Percentiles rank a stretch among this genome's conserved stretches.
These are phyloP conservation scores for Hericium rajendrae DNA, from an alignment of 768 basidiomycete genomes.

Conservation along the genomic window DNA sequence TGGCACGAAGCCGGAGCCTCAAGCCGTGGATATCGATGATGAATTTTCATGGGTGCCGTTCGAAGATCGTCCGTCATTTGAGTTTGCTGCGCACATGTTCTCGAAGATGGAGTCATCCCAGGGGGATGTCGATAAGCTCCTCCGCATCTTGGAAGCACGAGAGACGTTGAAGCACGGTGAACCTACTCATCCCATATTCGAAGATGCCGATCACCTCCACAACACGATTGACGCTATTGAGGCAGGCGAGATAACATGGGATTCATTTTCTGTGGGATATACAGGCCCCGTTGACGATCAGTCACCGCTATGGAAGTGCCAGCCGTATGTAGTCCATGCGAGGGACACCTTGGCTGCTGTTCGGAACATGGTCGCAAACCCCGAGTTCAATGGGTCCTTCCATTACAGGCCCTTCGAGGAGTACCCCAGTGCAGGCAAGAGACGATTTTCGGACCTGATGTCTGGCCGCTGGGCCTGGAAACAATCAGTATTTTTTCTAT, in stretches of 20 bases:
- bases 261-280: background rate
- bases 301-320: background rate
- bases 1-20: background rate
- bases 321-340: background rate
- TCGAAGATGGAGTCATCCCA: background rate
- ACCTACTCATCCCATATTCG: background rate
- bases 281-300: background rate
- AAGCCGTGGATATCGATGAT: background rate
- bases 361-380: background rate
- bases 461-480: conserved; percentile 32
- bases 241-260: background rate
- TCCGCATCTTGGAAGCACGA: background rate
- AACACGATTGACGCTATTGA: background rate
- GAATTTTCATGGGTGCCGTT: background rate
- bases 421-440: background rate
- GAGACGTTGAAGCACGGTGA: background rate
- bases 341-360: background rate
- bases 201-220: background rate
- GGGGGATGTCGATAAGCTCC: background rate
- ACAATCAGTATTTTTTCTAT: conserved; percentile 23
- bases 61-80: background rate
- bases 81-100: background rate
- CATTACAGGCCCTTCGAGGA: background rate
- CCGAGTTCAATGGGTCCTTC: background rate
- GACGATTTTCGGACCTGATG: conserved; percentile 24